A percentile compares a stretch with the other conserved stretches of the same genome.
These are phyloP conservation scores for Podaxis carcinomalis DNA, from an alignment of 768 basidiomycete species.

Conservation along the genomic window DNA sequence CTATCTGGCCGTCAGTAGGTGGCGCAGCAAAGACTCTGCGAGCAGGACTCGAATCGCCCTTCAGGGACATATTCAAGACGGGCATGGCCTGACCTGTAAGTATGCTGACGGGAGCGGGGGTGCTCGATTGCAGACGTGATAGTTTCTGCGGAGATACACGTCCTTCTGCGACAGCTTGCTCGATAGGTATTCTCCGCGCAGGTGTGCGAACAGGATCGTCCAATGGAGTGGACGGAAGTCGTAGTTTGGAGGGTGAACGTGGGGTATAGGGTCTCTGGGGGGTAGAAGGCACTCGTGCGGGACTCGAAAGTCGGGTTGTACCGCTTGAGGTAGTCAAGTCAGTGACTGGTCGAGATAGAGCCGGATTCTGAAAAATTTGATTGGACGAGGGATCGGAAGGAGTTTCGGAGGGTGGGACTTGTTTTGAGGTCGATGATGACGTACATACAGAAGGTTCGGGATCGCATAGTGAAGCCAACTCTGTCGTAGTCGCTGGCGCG, in stretches of 20 bases:
- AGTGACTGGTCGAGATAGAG: slow-evolving; percentile 23
- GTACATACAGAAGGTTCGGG: not conserved
- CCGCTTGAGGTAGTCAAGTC: slow-evolving; percentile 19
- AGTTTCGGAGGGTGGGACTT: not conserved
- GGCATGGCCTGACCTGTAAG: slow-evolving; percentile 6
- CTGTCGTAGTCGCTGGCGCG: slow-evolving; percentile 8
- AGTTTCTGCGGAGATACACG: slow-evolving; percentile 47
- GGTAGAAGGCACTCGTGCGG: slow-evolving; percentile 19
- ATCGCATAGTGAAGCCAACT: not conserved
- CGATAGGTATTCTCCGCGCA: slow-evolving; percentile 59
- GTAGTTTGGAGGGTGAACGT: slow-evolving; percentile 25
- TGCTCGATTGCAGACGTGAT: slow-evolving; percentile 23
- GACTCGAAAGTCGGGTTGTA: slow-evolving; percentile 22
- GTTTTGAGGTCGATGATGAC: slow-evolving; percentile 12
- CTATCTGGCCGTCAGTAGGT: not conserved
- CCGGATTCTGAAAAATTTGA: slow-evolving; percentile 10
- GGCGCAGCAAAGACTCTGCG: slow-evolving; percentile 9
- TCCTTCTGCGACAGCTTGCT: slow-evolving; percentile 45
- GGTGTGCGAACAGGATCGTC: slow-evolving; percentile 50
- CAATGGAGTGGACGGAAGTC: slow-evolving; percentile 21
- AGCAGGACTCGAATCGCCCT: slow-evolving; percentile 9
- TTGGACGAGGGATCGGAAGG: not conserved
- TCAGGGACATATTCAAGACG: slow-evolving; percentile 5
- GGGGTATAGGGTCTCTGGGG: slow-evolving; percentile 1
- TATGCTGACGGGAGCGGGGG: slow-evolving; percentile 12